Evolutionary conservation across 2,329 filamentous ascomycete species (phyloP).

Genomic region (Xylariaceae sp.): DNA sequence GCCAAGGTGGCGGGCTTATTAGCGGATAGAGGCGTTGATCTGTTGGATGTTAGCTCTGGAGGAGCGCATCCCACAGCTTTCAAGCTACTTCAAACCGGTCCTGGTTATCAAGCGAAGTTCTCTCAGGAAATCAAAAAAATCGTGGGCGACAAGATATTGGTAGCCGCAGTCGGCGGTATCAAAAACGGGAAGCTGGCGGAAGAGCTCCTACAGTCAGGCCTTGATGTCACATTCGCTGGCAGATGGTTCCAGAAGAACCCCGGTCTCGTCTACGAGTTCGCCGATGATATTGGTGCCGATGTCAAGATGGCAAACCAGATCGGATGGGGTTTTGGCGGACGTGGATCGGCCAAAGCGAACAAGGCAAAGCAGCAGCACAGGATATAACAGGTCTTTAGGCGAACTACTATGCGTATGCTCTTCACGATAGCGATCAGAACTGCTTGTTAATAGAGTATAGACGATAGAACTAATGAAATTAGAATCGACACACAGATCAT

Average conservation of each 20-base stretch:
- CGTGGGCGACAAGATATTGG: constrained; percentile 60
- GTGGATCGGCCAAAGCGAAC: constrained; percentile 19
- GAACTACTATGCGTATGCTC: too few species aligned
- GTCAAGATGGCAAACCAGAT: constrained; percentile 47
- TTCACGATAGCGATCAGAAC: too few species aligned
- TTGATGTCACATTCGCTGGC: constrained; percentile 51
- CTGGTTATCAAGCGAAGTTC: constrained; percentile 65
- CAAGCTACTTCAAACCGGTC: constrained; percentile 51
- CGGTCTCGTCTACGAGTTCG: constrained; percentile 53
- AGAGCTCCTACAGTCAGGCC: constrained; percentile 40
- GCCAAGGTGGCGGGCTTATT: constrained; percentile 57
- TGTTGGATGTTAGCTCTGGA: constrained; percentile 66
- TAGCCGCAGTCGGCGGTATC: constrained; percentile 53
- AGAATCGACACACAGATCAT: too few species aligned
- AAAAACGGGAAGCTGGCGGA: constrained; percentile 44
- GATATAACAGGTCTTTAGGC: neutral
- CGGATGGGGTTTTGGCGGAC: constrained; percentile 52
- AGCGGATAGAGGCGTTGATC: constrained; percentile 62
- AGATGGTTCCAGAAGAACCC: constrained; percentile 60
- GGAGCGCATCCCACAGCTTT: constrained; percentile 50
- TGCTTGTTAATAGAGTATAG: too few species aligned
- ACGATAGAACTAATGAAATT: too few species aligned
- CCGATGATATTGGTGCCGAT: constrained; percentile 46
- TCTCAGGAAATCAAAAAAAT: constrained; percentile 64
- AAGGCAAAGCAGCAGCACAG: neutral